Base-by-base conservation (phyloP, 164 flowering plant genomes). In the Annona cherimola region DNA sequence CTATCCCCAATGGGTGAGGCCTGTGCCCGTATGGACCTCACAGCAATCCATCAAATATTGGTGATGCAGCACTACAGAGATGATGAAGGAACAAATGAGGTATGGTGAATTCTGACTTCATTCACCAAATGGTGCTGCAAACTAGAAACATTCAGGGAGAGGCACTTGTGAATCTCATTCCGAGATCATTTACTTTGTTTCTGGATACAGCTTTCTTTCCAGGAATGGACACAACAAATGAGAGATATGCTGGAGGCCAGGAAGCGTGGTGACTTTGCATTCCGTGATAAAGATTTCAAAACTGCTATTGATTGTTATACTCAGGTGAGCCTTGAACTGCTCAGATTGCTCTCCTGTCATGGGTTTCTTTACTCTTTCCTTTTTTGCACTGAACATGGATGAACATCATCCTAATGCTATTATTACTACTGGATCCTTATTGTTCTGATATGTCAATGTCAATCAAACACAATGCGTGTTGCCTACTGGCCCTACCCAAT, bases 161-260 rank as follows among this genome's bases (percentile, higher is more conserved):
- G 3, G 44, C 44, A 4, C 5, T 64, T 4, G 14, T 20, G 9
- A 42, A 40, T 64, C 18, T 64, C 57, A 40, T 42, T 40, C 19
- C 16, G 18, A 40, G 44, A 11, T 40, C 3, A 14, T 39, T 55
- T 40, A 9, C 20, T 66, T 67, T 8, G 40, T 4, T 3, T 67
- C 18, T 63, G 63, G 46, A 20, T 74, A 69, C 84, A 95, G 99
- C 75, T 96, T 57, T 93, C 99, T 63, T 96, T 96, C 80, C 99
- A 96, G 88, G 98, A 93, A 77, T 96, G 99, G 99, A 96, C 99
- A 26, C 97, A 93, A 71, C 99, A 96, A 77, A 93, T 93, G 93
- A 85, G 94, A 80, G 99, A 96, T 75, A 93, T 89, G 94, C 79
- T 93, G 70, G 97, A 93, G 76, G 96, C 98, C n/a, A 86, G 97